These are phyloP conservation scores for Capsicum baccatum DNA, from an alignment of 257 asterid species.

Conservation along the genomic window DNA sequence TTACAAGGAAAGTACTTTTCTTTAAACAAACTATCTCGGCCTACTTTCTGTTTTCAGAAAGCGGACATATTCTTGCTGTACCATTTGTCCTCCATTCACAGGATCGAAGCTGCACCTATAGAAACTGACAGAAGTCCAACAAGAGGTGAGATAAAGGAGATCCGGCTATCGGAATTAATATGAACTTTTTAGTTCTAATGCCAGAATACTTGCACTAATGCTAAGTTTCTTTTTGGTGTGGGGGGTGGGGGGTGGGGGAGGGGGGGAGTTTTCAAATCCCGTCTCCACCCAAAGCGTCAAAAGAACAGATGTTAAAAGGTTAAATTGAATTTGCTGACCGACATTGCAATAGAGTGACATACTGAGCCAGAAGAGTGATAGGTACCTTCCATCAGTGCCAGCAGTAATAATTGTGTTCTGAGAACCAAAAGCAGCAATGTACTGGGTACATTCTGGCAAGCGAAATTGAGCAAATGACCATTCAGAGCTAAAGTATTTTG, in stretches of 20 bases:
- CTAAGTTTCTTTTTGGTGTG: background rate
- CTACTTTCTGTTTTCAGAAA: conserved; percentile 71
- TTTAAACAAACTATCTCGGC: conserved; percentile 39
- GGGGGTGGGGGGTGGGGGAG: too few relatives aligned
- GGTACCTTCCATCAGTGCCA: conserved; percentile 92
- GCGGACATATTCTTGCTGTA: conserved; percentile 69
- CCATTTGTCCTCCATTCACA: conserved; percentile 85
- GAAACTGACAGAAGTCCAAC: conserved; percentile 53
- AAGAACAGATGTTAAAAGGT: background rate
- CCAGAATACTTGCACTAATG: background rate
- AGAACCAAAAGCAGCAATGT: conserved; percentile 78
- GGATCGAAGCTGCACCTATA: conserved; percentile 86
- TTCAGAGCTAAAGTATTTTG: conserved; percentile 94
- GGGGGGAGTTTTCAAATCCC: background rate
- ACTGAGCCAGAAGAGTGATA: conserved; percentile 20
- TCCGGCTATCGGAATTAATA: background rate
- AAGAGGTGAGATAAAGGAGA: conserved; percentile 26
- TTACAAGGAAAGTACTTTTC: conserved; percentile 4
- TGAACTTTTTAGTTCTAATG: background rate
- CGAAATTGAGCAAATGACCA: conserved; percentile 98
- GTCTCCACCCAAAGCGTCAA: background rate
- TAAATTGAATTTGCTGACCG: background rate
- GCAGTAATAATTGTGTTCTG: conserved; percentile 65
- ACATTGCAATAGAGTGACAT: background rate
- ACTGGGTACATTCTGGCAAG: conserved; percentile 71